phyloP scores from a whole-genome alignment of 768 basidiomycete species.

The Pholiota molesta region DNA sequence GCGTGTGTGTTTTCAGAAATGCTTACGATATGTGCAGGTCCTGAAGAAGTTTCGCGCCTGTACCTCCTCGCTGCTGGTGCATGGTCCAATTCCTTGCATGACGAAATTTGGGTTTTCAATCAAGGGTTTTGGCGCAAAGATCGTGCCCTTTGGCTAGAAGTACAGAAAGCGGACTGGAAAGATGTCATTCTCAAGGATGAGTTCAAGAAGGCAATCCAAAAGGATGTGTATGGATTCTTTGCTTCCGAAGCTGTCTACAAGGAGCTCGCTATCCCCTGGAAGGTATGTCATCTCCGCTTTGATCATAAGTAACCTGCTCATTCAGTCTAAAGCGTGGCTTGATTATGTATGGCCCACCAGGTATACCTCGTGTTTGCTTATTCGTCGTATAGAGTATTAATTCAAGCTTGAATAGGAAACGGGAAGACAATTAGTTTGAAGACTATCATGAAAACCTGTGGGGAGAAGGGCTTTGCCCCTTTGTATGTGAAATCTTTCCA shows the following conservation, averaged over 20 bases:
- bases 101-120: conserved; percentile 81
- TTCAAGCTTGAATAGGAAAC: conserved; percentile 52
- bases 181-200: conserved; percentile 72
- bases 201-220: conserved; percentile 68
- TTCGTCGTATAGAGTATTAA: neutral
- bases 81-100: conserved; percentile 55
- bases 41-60: conserved; percentile 51
- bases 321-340: conserved; percentile 61
- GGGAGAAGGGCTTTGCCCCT: conserved; percentile 61
- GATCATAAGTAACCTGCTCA: conserved; percentile 1
- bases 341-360: conserved; percentile 72
- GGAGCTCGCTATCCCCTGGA: conserved; percentile 81
- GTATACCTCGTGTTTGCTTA: neutral
- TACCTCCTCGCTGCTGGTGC: conserved; percentile 57
- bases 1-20: too few relatives aligned
- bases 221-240: conserved; percentile 83
- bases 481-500: conserved; percentile 86
- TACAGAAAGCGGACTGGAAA: conserved; percentile 72
- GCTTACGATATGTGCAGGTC: conserved; percentile 25
- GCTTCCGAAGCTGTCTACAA: conserved; percentile 74
- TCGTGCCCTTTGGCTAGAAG: conserved; percentile 57
- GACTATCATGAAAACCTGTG: conserved; percentile 76
- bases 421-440: conserved; percentile 87
- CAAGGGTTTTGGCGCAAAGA: conserved; percentile 71
- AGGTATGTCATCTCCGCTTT: conserved; percentile 41